Percentiles rank a stretch among this genome's conserved stretches.
Conservation (phyloP, 225 moss, liverwort and hornwort species). For the Sphagnum tenellum region DNA sequence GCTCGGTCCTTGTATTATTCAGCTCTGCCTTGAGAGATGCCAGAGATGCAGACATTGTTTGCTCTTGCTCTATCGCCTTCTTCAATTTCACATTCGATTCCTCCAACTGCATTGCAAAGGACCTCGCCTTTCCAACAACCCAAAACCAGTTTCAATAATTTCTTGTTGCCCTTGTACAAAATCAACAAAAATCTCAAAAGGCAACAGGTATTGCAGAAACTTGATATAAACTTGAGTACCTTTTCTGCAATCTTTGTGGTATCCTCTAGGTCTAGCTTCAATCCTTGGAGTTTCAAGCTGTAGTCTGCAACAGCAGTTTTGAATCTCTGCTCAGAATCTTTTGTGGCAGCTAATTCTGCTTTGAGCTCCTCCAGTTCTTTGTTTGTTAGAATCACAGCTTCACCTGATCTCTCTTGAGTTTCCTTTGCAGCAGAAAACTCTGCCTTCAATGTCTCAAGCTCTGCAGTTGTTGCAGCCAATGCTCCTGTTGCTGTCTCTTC, state of each 20-base stretch:
- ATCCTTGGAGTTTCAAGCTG: constrained; percentile 50
- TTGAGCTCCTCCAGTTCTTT: constrained; percentile 39
- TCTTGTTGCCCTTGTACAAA: too few relatives aligned
- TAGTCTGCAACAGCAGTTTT: constrained; percentile 50
- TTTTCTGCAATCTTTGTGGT: constrained; percentile 37
- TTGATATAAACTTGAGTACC: constrained; percentile 13
- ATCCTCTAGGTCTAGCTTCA: constrained; percentile 42
- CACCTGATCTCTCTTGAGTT: constrained; percentile 41
- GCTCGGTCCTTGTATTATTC: constrained; percentile 35
- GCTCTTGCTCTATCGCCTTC: constrained; percentile 41
- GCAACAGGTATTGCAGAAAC: too few relatives aligned
- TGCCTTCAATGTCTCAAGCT: constrained; percentile 21
- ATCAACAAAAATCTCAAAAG: too few relatives aligned
- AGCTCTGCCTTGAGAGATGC: constrained; percentile 52
- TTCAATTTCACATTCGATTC: constrained; percentile 40
- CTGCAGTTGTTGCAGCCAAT: constrained; percentile 30
- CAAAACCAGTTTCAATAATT: background rate
- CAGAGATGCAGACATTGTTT: constrained; percentile 49
- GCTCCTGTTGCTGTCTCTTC: constrained; percentile 26
- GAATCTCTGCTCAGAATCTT: constrained; percentile 41
- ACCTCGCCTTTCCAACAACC: constrained; percentile 27
- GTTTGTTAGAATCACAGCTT: constrained; percentile 24
- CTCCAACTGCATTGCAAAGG: constrained; percentile 39
- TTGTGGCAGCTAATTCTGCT: constrained; percentile 23
- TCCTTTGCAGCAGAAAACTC: constrained; percentile 30